A percentile compares a stretch with the other conserved stretches of the same genome.
Conservation (phyloP, 2,329 filamentous ascomycete genomes). For the Aphanoascus verrucosus region DNA sequence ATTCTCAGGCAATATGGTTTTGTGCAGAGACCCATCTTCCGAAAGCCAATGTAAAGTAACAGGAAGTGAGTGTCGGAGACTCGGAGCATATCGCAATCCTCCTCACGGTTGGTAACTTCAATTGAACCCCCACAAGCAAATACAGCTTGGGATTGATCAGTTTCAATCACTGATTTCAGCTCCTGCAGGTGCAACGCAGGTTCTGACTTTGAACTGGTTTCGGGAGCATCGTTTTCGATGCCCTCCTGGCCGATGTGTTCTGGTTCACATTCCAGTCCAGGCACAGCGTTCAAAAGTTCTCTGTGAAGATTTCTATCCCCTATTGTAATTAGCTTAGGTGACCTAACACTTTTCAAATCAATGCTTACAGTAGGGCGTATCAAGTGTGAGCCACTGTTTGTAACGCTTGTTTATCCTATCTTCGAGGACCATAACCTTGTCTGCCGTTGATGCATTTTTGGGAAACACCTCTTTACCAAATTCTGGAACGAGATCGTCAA, state of each 20-base stretch:
- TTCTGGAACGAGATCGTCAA: conserved; percentile 10
- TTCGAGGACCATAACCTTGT: not conserved
- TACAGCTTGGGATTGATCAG: conserved; percentile 6
- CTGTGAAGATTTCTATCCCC: not conserved
- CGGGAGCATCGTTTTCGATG: not conserved
- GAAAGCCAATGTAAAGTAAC: conserved; percentile 15
- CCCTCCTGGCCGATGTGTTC: not conserved
- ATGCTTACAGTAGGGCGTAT: not conserved
- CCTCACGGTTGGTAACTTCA: not conserved
- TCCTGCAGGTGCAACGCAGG: not conserved
- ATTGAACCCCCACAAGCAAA: conserved; percentile 17
- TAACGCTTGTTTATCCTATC: not conserved
- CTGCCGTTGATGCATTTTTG: not conserved
- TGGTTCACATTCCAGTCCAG: not conserved
- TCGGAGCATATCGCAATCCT: not conserved
- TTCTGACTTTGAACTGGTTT: not conserved
- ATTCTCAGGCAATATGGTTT: conserved; percentile 6
- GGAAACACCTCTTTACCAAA: not conserved
- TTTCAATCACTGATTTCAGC: conserved; percentile 11
- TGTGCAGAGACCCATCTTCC: conserved; percentile 1
- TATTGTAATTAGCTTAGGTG: not conserved
- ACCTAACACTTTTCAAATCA: not conserved
- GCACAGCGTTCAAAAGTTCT: not conserved
- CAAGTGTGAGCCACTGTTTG: not conserved
- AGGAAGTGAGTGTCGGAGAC: conserved; percentile 12